Evolutionary conservation across 306 rosid genomes (phyloP), one percentile per base, ranked within the genome.

Genomic region (Hippophae rhamnoides): DNA sequence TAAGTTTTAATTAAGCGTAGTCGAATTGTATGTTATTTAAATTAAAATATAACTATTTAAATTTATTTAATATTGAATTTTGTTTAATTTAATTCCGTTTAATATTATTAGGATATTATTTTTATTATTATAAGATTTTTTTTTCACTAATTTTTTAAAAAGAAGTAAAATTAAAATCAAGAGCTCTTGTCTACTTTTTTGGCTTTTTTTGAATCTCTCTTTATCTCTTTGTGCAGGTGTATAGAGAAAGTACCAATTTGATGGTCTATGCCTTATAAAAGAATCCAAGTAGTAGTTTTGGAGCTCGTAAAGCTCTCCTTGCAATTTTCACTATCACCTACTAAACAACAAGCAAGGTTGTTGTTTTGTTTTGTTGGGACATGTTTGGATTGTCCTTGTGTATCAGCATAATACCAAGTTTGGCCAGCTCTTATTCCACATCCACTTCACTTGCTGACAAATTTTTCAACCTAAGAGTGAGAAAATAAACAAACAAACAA

Each of bases 361-460:
- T 63, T 72, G 79, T 70, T 64, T 75, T 68, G 76, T 64, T 78
- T 65, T 76, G 77, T 54, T 67, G 12, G 63, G 47, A 73, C 84
- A 70, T 60, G 71, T 56, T 74, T 82, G 70, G 76, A 64, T 63
- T 54, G 68, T 65, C 63, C 48, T 48, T 74, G 57, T 68, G 58
- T 40, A 41, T 26, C n/a, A 41, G 62, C 48, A 62, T 70, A 7
- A 41, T 26, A 54, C 78, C 77, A 60, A 67, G 11, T 65, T 43
- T 56, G 71, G 74, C 74, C 84, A 69, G 74, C 77, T 72, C 81
- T 81, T 74, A 74, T 81, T 77, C 80, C 67, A 31, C 72, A 54
- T 81, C 80, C 78, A 68, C 58, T 74, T 43, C 69, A 67, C 67
- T 10, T 51, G 18, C 44, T 57, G 80, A 58, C 82, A 65, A 74